Percentiles rank a stretch among this genome's conserved stretches.
Conservation (phyloP, 257 asterid genomes). For the Solanum tacnaense region DNA sequence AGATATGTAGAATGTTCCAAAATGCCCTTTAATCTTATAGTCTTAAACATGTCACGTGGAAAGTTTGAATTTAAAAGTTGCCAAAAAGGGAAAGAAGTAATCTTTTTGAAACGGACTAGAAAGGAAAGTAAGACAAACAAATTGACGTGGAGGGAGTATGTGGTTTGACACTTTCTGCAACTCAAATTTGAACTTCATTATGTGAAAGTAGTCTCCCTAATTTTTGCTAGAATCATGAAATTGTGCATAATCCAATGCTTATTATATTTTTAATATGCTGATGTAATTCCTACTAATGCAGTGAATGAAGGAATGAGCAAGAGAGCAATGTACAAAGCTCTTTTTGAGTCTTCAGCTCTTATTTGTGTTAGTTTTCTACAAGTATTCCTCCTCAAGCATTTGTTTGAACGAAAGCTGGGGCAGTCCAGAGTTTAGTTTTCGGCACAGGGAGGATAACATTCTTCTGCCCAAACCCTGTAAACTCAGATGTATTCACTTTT, state of each 20-base stretch:
- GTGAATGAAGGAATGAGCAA: slow-evolving; percentile 75
- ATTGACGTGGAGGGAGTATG: background rate
- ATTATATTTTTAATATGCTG: background rate
- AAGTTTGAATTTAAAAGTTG: background rate
- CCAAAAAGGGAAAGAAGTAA: background rate
- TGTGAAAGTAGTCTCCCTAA: background rate
- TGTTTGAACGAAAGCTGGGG: slow-evolving; percentile 73
- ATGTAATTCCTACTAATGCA: slow-evolving; percentile 13
- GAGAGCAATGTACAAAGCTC: slow-evolving; percentile 57
- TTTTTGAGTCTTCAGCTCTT: slow-evolving; percentile 55
- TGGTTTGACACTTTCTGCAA: background rate
- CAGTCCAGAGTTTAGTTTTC: slow-evolving; percentile 54
- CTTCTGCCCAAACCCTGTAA: background rate
- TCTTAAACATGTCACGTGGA: background rate
- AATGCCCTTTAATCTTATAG: background rate
- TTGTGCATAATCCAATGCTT: background rate
- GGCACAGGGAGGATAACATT: background rate
- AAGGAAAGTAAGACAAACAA: background rate
- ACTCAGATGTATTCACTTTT: background rate
- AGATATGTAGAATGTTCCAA: background rate
- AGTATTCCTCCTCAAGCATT: slow-evolving; percentile 56
- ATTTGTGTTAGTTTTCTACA: slow-evolving; percentile 56
- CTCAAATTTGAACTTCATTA: background rate
- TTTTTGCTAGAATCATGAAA: background rate
- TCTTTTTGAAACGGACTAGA: background rate